phyloP scores from a whole-genome alignment of 2,329 filamentous ascomycete genomes.

The Onygenales sp. region DNA sequence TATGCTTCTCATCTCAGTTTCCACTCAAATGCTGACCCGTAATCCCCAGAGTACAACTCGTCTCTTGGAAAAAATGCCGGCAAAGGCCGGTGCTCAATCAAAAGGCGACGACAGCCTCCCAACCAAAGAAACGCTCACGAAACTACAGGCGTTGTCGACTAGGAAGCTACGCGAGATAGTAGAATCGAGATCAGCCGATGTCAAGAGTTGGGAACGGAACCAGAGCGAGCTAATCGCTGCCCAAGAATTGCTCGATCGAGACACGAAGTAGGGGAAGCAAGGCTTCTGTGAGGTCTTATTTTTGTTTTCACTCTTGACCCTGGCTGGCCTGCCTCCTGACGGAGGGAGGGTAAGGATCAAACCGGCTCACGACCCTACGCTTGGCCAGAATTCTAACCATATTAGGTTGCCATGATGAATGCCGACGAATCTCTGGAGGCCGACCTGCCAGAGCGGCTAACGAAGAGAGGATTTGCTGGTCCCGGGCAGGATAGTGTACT shows the following conservation, averaged over 20 bases:
- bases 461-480: not conserved
- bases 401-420: not conserved
- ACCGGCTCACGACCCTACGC: not conserved
- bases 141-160: constrained; percentile 27
- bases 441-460: too few relatives aligned
- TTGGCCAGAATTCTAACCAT: not conserved
- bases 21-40: not conserved
- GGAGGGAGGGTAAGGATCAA: too few relatives aligned
- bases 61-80: constrained; percentile 5
- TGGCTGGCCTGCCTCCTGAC: not conserved
- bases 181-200: constrained; percentile 21
- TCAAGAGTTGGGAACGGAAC: constrained; percentile 21
- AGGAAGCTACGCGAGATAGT: constrained; percentile 28
- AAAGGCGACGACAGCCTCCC: constrained; percentile 9
- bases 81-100: constrained; percentile 3
- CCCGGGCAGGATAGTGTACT: not conserved
- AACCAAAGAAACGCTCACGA: constrained; percentile 19
- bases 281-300: not conserved
- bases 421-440: not conserved
- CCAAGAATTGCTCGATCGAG: constrained; percentile 29
- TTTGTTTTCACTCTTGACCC: not conserved
- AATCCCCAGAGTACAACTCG: constrained; percentile 9
- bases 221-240: constrained; percentile 33
- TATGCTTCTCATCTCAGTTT: not conserved
- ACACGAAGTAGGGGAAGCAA: constrained; percentile 3